phyloP scores from a whole-genome alignment of 176 grass and related monocot species.

The Oryza glumipatula region DNA sequence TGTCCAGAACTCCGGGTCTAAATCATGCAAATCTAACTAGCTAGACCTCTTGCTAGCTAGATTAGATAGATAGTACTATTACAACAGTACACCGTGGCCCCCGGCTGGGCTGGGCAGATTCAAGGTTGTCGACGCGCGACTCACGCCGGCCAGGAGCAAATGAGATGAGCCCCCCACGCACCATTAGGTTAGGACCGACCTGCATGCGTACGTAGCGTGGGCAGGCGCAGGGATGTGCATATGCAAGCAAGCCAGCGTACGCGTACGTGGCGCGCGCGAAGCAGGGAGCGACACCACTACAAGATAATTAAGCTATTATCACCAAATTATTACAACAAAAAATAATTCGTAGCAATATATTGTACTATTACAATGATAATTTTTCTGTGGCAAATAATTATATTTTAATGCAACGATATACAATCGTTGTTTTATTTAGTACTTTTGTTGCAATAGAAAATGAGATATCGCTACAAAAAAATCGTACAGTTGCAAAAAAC shows the following conservation, averaged over 20 bases:
- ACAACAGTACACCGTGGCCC: not conserved
- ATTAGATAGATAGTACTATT: not conserved
- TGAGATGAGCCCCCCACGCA: not conserved
- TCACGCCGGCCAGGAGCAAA: not conserved
- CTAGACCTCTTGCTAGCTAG: not conserved
- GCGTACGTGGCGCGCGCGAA: not conserved
- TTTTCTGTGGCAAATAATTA: no score
- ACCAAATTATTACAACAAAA: no score
- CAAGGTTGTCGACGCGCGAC: not conserved
- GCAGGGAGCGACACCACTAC: not conserved
- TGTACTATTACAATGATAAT: no score
- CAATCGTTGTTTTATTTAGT: no score
- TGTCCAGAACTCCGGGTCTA: slow-evolving; percentile 21
- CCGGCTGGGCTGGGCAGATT: not conserved
- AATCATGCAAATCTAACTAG: slow-evolving; percentile 40
- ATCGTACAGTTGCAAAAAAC: no score
- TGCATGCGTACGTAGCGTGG: no score
- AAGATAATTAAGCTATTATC: no score
- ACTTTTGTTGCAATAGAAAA: no score
- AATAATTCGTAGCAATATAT: no score
- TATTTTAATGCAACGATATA: no score
- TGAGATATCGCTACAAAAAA: no score
- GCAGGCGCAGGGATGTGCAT: not conserved
- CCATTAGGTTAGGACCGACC: no score
- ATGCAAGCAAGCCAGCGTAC: not conserved